Evolutionary conservation across 352 stramenopile species (phyloP), one percentile per base, ranked within the genome.

Genomic region (Aphanomyces invadans): DNA sequence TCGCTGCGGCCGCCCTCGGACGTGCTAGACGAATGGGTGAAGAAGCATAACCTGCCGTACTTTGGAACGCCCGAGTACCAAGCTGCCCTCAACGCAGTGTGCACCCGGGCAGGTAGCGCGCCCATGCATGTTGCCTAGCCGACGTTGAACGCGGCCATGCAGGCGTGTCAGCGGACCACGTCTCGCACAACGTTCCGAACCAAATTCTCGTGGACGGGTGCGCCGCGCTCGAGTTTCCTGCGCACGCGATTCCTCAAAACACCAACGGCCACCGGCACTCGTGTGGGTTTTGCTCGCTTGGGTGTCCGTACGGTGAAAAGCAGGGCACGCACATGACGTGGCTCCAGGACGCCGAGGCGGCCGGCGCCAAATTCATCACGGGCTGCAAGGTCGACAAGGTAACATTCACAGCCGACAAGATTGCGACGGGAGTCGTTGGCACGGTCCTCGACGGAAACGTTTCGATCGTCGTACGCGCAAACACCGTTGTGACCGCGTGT

Each of bases 21-120:
- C 21, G 70, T 77, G n/a, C 56, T 68, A 3, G 17, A 73, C 15
- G 72, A 77, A 59, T 77, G 72, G 72, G 69, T 65, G 15, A 48
- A 62, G 0, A 29, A 61, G 5, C 68, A 71, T 42, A 44, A 45
- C 2, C 39, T 76, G 52, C 46, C 56, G 36, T 57, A 76, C 29
- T 76, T 76, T 71, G n/a, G 29, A 17, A 46, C 61, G 46, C 28
- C 53, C 2, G 57, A 33, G 60, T 67, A 67, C 62, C 45, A 74
- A 42, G 48, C 15, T 9, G 51, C 54, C n/a, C 29, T 76, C 46
- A 42, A 62, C 19, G 25, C 45, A 12, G 54, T 77, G 23, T 70
- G 68, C 19, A 39, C 44, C 25, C 49, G 65, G 10, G 60, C 60
- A 32, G 60, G 60, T 65, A 53, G 17, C 55, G n/a, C 51, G 4